A percentile compares a stretch with the other conserved stretches of the same genome.
Conservation (phyloP, 352 stramenopile genomes). For the Globisporangium viniferum region DNA sequence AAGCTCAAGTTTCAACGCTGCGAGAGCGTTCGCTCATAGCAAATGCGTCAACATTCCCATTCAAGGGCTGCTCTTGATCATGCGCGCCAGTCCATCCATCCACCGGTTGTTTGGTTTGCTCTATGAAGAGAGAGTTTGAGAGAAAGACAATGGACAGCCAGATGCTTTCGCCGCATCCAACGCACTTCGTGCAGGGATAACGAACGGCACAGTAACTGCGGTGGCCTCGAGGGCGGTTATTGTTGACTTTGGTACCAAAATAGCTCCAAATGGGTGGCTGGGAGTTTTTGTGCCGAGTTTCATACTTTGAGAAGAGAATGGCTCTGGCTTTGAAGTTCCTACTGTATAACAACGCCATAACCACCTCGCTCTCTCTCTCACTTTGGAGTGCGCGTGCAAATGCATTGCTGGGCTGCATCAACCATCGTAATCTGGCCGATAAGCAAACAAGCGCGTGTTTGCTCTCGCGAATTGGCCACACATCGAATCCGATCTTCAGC, state of each 20-base stretch:
- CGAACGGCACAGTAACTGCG: background rate
- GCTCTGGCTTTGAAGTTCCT: background rate
- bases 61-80: background rate
- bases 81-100: background rate
- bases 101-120: background rate
- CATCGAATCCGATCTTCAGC: background rate
- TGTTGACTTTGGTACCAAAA: background rate
- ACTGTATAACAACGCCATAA: background rate
- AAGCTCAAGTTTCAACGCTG: background rate
- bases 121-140: background rate
- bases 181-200: background rate
- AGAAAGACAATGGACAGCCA: background rate
- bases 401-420: background rate
- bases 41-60: background rate
- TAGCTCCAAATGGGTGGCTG: background rate
- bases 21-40: background rate
- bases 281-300: background rate
- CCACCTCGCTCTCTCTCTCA: background rate
- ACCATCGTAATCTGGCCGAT: background rate
- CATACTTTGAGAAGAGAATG: background rate
- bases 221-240: background rate
- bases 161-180: slow-evolving; percentile 7
- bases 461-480: background rate
- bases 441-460: background rate
- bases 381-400: background rate